phyloP scores from a whole-genome alignment of 805 yeast species.

The Yamadazyma nakazawae region DNA sequence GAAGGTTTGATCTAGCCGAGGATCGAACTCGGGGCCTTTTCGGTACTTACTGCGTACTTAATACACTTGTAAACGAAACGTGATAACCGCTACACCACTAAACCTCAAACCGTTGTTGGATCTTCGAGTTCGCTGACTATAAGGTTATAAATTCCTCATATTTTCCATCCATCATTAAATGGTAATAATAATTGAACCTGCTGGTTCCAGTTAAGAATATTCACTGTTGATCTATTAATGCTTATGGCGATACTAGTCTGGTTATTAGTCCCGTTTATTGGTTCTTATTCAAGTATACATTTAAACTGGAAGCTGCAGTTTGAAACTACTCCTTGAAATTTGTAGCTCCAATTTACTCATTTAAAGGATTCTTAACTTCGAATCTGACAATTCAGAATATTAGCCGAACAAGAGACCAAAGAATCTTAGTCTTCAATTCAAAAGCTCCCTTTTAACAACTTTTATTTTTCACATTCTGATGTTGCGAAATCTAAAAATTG shows the following conservation, averaged over 20 bases:
- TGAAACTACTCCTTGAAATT: no score
- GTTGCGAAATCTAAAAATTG: not conserved
- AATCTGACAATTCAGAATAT: no score
- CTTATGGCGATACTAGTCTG: no score
- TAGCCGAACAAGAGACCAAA: not conserved
- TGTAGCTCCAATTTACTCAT: no score
- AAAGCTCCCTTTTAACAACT: no score
- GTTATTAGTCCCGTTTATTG: no score
- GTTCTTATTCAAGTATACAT: no score
- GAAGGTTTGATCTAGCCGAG: constrained; percentile 37
- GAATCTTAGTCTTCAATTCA: not conserved
- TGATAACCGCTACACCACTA: constrained; percentile 44
- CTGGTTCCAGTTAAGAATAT: no score
- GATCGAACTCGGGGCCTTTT: constrained; percentile 46
- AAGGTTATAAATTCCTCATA: not conserved
- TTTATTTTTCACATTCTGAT: not conserved
- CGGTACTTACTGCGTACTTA: constrained; percentile 30
- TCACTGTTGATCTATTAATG: not conserved
- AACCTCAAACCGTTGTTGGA: constrained; percentile 19
- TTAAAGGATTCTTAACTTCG: no score
- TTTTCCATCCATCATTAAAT: no score
- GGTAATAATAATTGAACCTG: no score
- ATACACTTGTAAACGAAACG: constrained; percentile 39
- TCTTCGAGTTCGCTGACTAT: not conserved
- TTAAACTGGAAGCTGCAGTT: no score